phyloP scores from a whole-genome alignment of 2,329 filamentous ascomycete genomes.

The Lasiodiplodia hormozganensis region DNA sequence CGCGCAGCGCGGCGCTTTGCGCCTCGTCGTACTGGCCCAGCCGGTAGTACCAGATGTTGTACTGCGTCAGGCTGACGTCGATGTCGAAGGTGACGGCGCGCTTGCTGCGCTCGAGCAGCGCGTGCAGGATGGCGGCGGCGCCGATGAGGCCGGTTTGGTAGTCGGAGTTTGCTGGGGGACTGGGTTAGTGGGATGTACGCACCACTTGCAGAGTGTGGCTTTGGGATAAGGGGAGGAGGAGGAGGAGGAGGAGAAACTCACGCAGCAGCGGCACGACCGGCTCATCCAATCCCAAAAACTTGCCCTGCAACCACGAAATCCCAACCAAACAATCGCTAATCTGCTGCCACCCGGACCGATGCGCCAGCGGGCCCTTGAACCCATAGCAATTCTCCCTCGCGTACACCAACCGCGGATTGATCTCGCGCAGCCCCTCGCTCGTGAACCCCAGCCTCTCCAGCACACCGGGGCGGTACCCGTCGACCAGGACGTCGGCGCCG shows the following conservation, averaged over 20 bases:
- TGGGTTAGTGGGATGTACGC: too few species aligned
- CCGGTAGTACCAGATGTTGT: conserved; percentile 30
- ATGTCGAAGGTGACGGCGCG: conserved; percentile 24
- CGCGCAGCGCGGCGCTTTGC: conserved; percentile 6
- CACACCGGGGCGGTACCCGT: conserved; percentile 58
- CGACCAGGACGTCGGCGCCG: conserved; percentile 59
- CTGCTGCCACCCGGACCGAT: conserved; percentile 61
- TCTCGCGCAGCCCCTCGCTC: conserved; percentile 49
- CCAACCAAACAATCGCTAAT: conserved; percentile 44
- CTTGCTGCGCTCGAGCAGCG: conserved; percentile 45
- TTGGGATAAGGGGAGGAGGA: too few species aligned
- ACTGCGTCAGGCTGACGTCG: conserved; percentile 28
- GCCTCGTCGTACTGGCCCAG: conserved; percentile 23
- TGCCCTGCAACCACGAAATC: conserved; percentile 25
- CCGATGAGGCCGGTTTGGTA: conserved; percentile 53
- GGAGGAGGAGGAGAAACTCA: too few species aligned
- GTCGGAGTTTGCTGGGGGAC: conserved; percentile 27
- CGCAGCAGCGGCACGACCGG: conserved; percentile 27
- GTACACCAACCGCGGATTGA: conserved; percentile 47
- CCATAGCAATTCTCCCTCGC: conserved; percentile 63
- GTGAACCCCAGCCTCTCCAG: conserved; percentile 58
- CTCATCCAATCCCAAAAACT: conserved; percentile 25
- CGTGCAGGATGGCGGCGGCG: conserved; percentile 50
- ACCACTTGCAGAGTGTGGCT: too few species aligned
- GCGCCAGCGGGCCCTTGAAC: conserved; percentile 56